A percentile compares a stretch with the other conserved stretches of the same genome.
phyloP scores from a whole-genome alignment of 345 rosid genomes.

The Microthlaspi erraticum region DNA sequence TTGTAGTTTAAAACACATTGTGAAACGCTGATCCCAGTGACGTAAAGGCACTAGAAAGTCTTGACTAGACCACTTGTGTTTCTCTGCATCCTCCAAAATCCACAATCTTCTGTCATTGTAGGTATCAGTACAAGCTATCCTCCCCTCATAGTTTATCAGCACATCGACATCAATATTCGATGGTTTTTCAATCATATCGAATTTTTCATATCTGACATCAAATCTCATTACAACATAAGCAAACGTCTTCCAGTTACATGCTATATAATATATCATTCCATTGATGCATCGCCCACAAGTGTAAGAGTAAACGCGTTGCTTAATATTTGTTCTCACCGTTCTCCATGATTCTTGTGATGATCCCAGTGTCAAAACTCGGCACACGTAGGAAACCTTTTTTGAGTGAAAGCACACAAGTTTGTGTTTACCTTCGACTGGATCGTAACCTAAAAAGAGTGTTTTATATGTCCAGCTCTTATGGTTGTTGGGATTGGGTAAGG shows the following conservation, averaged over 20 bases:
- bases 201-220: background rate
- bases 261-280: slow-evolving; percentile 15
- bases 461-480: too few species aligned
- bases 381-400: background rate
- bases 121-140: background rate
- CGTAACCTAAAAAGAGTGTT: too few species aligned
- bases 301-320: background rate
- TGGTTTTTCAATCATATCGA: background rate
- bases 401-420: too few species aligned
- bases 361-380: slow-evolving; percentile 14
- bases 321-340: background rate
- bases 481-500: background rate
- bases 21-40: background rate
- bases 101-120: background rate
- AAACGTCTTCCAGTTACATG: background rate
- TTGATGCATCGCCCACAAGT: slow-evolving; percentile 10
- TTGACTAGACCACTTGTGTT: slow-evolving; percentile 2
- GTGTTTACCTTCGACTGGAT: too few species aligned
- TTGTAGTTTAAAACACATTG: too few species aligned
- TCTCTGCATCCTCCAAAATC: slow-evolving; percentile 15
- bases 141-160: slow-evolving; percentile 1
- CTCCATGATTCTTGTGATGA: slow-evolving; percentile 12
- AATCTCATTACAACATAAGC: slow-evolving; percentile 5
- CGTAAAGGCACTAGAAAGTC: background rate
- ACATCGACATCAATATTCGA: background rate